Base-by-base conservation (phyloP, 2,329 filamentous ascomycete species). In the Fusarium bactridioides region DNA sequence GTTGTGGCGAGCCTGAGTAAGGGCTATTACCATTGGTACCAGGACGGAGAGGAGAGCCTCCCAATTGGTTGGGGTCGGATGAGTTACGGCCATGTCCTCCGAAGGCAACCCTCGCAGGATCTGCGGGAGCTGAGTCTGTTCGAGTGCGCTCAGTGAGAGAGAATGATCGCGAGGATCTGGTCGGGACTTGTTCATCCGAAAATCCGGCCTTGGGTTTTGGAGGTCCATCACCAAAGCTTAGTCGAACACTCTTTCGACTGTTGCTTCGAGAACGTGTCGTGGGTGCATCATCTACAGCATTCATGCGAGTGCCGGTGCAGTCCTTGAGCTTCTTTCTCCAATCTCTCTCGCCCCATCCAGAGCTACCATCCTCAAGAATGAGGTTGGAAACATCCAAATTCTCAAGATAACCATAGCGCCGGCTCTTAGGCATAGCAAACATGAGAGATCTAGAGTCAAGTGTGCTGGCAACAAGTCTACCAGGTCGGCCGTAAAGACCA, bases 391-490 rank as follows among this genome's bases (percentile, higher is more conserved):
- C 93, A 79, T 99, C 96, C 62, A 95, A 83, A 40, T 94, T 90
- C 78, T 98, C 96, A 31, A 99, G 84, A 78, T 98, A 98, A 1
- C 95, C 95, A 77, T 97, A 97, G 72, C 93, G 89, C 59, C 91
- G 90, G 75, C 96, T 91, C 76, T 93, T 94, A 1, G 96, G 95
- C 91, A 99, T 97, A 10, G 95, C 96, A 81, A 98, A 99, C 96
- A 99, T 99, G 73, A 99, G 86, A 63, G 96, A 97, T 50, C 94
- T 90, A 8, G 93, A 86, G 81, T 98, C 95, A 48, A 95, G 88
- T 1, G 93, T 92, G 78, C 97, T 97, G 6, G 96, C 94, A 38
- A 97, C 91, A 48, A 99, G 86, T 69, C 94, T 91, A 33, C 90
- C 93, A 1, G 96, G 96, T 27, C 96, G 92, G 33, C 96, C 96